These are phyloP conservation scores for Arxiozyma slooffiae DNA, from an alignment of 1,139 yeast species.

Conservation along the genomic window DNA sequence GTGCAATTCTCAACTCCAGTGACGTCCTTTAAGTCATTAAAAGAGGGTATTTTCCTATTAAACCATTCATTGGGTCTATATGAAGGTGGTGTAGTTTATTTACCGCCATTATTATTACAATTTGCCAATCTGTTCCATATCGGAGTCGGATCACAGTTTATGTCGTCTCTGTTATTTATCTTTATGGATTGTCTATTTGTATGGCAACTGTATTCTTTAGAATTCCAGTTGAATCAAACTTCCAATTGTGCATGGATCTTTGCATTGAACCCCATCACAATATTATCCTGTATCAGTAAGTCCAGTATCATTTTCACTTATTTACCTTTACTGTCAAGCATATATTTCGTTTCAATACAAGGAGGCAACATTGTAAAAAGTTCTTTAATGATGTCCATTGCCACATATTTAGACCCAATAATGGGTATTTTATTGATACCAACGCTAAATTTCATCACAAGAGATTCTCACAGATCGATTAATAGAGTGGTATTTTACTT, in stretches of 20 bases:
- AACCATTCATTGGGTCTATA: conserved; percentile 55
- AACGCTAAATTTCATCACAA: conserved; percentile 31
- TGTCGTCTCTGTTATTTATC: conserved; percentile 31
- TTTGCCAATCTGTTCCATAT: neutral
- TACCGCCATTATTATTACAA: conserved; percentile 58
- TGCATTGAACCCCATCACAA: conserved; percentile 68
- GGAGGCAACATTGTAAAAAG: conserved; percentile 36
- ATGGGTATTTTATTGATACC: conserved; percentile 53
- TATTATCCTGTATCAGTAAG: conserved; percentile 58
- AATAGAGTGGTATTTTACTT: neutral
- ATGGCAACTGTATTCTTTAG: conserved; percentile 7
- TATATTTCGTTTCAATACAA: conserved; percentile 36
- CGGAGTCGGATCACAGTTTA: neutral
- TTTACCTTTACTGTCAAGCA: conserved; percentile 43
- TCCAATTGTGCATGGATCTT: conserved; percentile 35
- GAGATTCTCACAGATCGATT: neutral
- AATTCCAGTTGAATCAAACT: neutral
- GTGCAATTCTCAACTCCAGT: conserved; percentile 53
- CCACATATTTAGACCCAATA: conserved; percentile 56
- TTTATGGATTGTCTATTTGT: conserved; percentile 36
- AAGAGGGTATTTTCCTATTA: conserved; percentile 70
- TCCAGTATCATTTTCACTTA: conserved; percentile 59
- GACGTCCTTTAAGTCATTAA: conserved; percentile 38
- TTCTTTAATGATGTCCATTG: conserved; percentile 48
- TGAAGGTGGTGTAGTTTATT: conserved; percentile 80